These are phyloP conservation scores for Claviceps sp. DNA, from an alignment of 2,329 filamentous ascomycete species.

Conservation along the genomic window DNA sequence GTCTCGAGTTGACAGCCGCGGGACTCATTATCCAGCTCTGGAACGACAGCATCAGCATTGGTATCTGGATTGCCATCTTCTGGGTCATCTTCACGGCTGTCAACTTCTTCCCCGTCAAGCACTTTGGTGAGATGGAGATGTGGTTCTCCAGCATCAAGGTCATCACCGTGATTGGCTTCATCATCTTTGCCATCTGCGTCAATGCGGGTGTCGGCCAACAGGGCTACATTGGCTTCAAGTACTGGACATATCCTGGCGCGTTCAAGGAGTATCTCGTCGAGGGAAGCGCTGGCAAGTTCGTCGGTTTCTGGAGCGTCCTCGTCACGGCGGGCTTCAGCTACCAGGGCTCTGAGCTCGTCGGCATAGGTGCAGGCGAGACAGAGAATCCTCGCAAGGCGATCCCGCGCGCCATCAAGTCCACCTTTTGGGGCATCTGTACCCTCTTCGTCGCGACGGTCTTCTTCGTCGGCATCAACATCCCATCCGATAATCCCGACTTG, in stretches of 20 bases:
- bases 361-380: slow-evolving; percentile 66
- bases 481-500: slow-evolving; percentile 44
- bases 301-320: slow-evolving; percentile 56
- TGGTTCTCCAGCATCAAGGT: slow-evolving; percentile 70
- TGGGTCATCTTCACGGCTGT: slow-evolving; percentile 54
- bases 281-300: slow-evolving; percentile 45
- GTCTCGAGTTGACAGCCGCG: slow-evolving; percentile 58
- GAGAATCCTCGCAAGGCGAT: slow-evolving; percentile 59
- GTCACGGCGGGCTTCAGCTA: slow-evolving; percentile 58
- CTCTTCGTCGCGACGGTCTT: slow-evolving; percentile 54
- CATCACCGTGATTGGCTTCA: slow-evolving; percentile 58
- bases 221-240: slow-evolving; percentile 61
- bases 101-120: slow-evolving; percentile 59
- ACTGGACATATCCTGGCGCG: slow-evolving; percentile 55
- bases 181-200: slow-evolving; percentile 64
- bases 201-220: slow-evolving; percentile 56
- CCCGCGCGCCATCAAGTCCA: slow-evolving; percentile 58
- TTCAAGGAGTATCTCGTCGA: slow-evolving; percentile 47
- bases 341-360: slow-evolving; percentile 64
- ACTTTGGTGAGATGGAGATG: slow-evolving; percentile 68
- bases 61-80: slow-evolving; percentile 61
- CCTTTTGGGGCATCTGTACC: slow-evolving; percentile 60
- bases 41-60: slow-evolving; percentile 47
- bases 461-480: slow-evolving; percentile 59
- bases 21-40: slow-evolving; percentile 68